Evolutionary conservation across 352 stramenopile genomes (phyloP).

Genomic region (Peronospora belbahrii): DNA sequence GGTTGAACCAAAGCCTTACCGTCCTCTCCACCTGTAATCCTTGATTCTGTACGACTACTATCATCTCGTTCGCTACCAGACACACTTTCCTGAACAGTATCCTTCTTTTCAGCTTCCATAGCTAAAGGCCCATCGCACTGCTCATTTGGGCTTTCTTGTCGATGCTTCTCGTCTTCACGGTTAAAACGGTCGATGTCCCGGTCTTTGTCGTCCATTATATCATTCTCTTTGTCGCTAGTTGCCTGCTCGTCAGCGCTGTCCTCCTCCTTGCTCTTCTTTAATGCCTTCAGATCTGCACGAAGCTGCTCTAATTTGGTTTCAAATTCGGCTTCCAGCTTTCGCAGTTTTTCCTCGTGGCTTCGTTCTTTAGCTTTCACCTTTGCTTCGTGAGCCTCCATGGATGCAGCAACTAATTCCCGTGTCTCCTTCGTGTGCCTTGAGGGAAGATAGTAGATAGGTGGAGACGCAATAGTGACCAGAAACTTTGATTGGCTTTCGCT

Average conservation of each 20-base stretch:
- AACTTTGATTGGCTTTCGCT: slow-evolving; percentile 46
- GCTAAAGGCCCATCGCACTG: not conserved
- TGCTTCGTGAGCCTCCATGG: slow-evolving; percentile 58
- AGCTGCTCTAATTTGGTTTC: slow-evolving; percentile 38
- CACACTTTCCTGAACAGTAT: slow-evolving; percentile 8
- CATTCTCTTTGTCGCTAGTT: slow-evolving; percentile 13
- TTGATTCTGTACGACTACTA: not conserved
- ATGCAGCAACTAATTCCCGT: slow-evolving; percentile 58
- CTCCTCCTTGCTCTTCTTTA: slow-evolving; percentile 17
- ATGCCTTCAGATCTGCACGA: slow-evolving; percentile 35
- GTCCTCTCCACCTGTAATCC: slow-evolving; percentile 1
- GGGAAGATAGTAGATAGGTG: slow-evolving; percentile 66
- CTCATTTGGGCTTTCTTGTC: not conserved
- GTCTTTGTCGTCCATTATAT: slow-evolving; percentile 14
- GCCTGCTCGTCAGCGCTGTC: slow-evolving; percentile 1
- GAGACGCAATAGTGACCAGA: slow-evolving; percentile 56
- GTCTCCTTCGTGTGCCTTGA: slow-evolving; percentile 72
- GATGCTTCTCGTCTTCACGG: not conserved
- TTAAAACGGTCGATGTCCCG: slow-evolving; percentile 7
- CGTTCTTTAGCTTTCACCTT: slow-evolving; percentile 38
- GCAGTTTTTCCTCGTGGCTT: slow-evolving; percentile 39
- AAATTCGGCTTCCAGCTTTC: slow-evolving; percentile 46
- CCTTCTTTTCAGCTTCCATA: slow-evolving; percentile 15
- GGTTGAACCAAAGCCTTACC: not conserved
- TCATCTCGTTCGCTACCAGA: slow-evolving; percentile 7